Evolutionary conservation across 306 rosid genomes (phyloP).

Genomic region (Casuarina glauca): DNA sequence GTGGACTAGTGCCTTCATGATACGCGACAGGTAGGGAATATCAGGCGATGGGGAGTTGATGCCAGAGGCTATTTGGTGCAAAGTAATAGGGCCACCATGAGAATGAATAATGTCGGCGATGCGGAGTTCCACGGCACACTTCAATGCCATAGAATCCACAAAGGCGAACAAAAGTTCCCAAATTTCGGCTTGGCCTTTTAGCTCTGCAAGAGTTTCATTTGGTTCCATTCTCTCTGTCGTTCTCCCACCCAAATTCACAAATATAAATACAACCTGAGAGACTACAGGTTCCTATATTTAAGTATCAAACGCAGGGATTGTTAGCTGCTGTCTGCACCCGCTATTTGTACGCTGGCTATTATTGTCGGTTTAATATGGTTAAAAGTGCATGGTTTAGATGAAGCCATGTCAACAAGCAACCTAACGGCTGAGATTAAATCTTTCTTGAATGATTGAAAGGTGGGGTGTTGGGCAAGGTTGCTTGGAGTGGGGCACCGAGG

Average conservation of each 20-base stretch:
- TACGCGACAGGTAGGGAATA: conserved; percentile 33
- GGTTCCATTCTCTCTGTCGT: conserved; percentile 15
- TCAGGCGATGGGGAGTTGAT: conserved; percentile 22
- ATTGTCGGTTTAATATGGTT: too few species aligned
- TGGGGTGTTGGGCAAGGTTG: too few species aligned
- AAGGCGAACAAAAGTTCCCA: conserved; percentile 42
- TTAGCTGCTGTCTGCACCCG: too few species aligned
- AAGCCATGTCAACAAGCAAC: too few species aligned
- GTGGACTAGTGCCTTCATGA: conserved; percentile 39
- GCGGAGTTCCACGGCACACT: conserved; percentile 42
- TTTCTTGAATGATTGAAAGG: too few species aligned
- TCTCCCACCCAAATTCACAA: neutral
- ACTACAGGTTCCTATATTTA: too few species aligned
- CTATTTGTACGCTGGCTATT: too few species aligned
- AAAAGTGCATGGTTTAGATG: too few species aligned
- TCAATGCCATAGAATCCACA: conserved; percentile 45
- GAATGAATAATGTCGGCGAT: conserved; percentile 41
- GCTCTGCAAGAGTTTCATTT: conserved; percentile 9
- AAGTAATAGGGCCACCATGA: conserved; percentile 27
- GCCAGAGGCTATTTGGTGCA: conserved; percentile 32
- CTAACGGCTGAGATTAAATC: too few species aligned
- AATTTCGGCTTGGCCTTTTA: conserved; percentile 46
- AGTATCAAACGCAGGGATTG: too few species aligned
- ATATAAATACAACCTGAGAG: neutral
- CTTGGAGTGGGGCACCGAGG: too few species aligned